phyloP scores from a whole-genome alignment of 2,329 filamentous ascomycete species.

The Escovopsis sp. region DNA sequence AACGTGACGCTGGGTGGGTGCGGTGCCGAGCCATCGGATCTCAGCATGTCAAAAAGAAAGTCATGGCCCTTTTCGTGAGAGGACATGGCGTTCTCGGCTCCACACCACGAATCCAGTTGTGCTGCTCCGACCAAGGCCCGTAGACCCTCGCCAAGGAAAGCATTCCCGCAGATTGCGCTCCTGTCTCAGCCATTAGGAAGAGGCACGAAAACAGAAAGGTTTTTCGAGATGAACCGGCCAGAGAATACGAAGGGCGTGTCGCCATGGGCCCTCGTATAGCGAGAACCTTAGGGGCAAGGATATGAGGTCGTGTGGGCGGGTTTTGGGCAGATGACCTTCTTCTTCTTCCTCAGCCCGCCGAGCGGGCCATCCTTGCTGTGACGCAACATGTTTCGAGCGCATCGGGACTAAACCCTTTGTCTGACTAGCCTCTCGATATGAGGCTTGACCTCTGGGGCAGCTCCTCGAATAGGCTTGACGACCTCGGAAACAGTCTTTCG shows the following conservation, averaged over 20 bases:
- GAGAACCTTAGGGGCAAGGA: not conserved
- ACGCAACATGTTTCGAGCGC: slow-evolving; percentile 3
- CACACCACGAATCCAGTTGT: not conserved
- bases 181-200: not conserved
- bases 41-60: not conserved
- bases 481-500: not conserved
- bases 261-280: slow-evolving; percentile 3
- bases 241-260: slow-evolving; percentile 1
- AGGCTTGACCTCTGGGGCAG: too few relatives aligned
- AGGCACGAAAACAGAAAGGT: not conserved
- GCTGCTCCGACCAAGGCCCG: not conserved
- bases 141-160: not conserved
- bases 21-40: not conserved
- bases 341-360: slow-evolving; percentile 3
- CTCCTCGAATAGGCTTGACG: not conserved
- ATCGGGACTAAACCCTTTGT: slow-evolving; percentile 1
- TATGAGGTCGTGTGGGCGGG: slow-evolving; percentile 2
- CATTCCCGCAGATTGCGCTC: not conserved
- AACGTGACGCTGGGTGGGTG: not conserved
- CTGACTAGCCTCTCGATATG: slow-evolving; percentile 1
- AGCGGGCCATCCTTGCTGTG: slow-evolving; percentile 3
- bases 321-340: slow-evolving; percentile 5
- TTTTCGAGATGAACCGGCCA: not conserved
- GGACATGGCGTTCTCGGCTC: not conserved
- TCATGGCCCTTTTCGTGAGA: not conserved